Conservation (phyloP, 2,329 filamentous ascomycete species). For the Cladosporium sp. region DNA sequence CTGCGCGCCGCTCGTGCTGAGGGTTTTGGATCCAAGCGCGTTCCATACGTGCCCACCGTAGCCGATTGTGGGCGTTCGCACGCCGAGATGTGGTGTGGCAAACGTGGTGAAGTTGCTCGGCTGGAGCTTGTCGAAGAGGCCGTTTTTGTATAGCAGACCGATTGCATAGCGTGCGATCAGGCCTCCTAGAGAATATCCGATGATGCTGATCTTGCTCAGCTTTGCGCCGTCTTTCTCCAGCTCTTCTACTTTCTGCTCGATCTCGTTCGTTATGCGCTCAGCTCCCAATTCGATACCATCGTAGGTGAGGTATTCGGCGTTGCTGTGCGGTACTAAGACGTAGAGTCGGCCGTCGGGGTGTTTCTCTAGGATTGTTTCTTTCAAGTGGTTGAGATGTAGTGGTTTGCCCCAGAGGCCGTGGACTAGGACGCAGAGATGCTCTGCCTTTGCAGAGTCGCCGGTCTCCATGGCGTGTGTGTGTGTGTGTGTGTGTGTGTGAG, state of each 20-base stretch:
- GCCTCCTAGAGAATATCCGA: constrained; percentile 88
- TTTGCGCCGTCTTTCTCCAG: constrained; percentile 60
- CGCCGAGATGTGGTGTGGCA: constrained; percentile 68
- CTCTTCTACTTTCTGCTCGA: constrained; percentile 55
- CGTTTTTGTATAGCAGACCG: constrained; percentile 76
- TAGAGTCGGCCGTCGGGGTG: constrained; percentile 62
- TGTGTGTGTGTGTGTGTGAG: too few species aligned
- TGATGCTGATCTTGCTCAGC: constrained; percentile 77
- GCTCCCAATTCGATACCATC: constrained; percentile 67
- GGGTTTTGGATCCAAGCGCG: constrained; percentile 68
- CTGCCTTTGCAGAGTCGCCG: constrained; percentile 9
- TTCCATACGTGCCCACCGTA: constrained; percentile 57
- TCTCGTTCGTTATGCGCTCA: constrained; percentile 60
- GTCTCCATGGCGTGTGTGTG: constrained; percentile 6
- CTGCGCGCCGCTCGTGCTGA: constrained; percentile 81
- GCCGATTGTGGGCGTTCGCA: constrained; percentile 42
- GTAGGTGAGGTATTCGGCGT: constrained; percentile 66
- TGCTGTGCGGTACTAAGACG: constrained; percentile 68
- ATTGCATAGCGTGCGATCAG: constrained; percentile 82
- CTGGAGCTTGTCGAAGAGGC: constrained; percentile 71
- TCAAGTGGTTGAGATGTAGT: constrained; percentile 64
- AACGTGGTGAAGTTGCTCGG: constrained; percentile 95
- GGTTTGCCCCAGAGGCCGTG: constrained; percentile 81
- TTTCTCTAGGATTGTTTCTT: constrained; percentile 58
- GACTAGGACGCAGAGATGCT: constrained; percentile 73